Base-by-base conservation (phyloP, 1,139 yeast genomes). In the Scheffersomyces titani region DNA sequence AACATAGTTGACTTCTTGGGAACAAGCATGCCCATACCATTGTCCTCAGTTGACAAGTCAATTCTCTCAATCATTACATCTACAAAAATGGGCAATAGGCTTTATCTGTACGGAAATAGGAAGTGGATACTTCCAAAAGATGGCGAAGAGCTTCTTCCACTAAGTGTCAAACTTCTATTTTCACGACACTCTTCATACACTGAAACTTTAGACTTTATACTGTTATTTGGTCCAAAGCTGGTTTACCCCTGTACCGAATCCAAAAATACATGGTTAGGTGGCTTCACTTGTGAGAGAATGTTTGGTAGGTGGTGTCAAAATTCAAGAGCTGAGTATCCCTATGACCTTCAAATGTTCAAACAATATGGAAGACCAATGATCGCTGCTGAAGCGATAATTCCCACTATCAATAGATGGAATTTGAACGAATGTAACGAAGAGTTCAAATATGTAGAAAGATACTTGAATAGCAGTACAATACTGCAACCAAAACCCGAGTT, bases 171-270 rank as follows among this genome's bases (percentile, higher is more conserved):
- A 55, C 72, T 80, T 47, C 68, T 78, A 30, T 85, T 80, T 64
- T 83, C 88, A 1, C 68, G 89, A 40, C 89, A 86, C 60, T 83
- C 88, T 1, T 83, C 88, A 0, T 82, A 74, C 57, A 59, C 73
- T 2, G 89, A 85, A 62, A 68, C 77, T 9, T 58, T 70, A n/a
- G 61, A 72, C 2, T 74, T 86, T 13, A 65, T 83, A 0, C 58
- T 67, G 9, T 47, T 71, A 44, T 79, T 85, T 59, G 61, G 63
- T 1, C 85, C 86, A 0, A 64, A 59, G 13, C 80, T 80, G 50
- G 85, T 84, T 0, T 82, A 74, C 57, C 87, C 87, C 0, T 76
- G 80, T 55, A 75, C 74, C 5, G 78, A 75, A 45, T 72, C 78
- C 0, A 57, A 55, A 6, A 55, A 62, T 1, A 62, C 75, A 0